Conservation (phyloP, 345 rosid genomes). For the Pistacia vera region DNA sequence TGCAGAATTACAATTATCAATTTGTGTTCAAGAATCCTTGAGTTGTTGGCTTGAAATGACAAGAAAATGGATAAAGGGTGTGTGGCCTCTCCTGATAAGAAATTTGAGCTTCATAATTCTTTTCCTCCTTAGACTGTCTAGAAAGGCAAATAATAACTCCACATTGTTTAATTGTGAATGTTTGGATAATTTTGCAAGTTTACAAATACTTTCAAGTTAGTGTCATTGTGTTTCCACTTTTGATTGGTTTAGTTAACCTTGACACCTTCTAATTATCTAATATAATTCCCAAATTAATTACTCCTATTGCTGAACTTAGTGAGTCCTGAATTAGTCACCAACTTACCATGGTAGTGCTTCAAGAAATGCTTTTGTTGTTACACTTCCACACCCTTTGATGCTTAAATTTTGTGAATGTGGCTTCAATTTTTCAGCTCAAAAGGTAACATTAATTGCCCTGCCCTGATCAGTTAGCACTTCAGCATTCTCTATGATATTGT, state of each 20-base stretch:
- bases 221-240: not conserved
- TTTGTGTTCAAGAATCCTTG: too few relatives aligned
- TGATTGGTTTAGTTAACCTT: not conserved
- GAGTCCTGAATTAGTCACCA: not conserved
- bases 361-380: not conserved
- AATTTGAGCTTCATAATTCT: not conserved
- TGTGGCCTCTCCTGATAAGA: not conserved
- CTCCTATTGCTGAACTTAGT: not conserved
- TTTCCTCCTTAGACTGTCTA: not conserved
- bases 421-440: not conserved
- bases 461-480: not conserved
- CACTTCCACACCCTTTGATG: not conserved
- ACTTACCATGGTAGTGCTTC: not conserved
- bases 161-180: not conserved
- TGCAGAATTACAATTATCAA: too few relatives aligned
- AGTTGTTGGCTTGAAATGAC: too few relatives aligned
- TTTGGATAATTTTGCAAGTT: not conserved
- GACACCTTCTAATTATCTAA: not conserved
- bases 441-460: not conserved
- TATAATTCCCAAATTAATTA: conserved; percentile 1
- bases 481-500: not conserved
- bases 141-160: not conserved
- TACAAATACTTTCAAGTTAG: conserved; percentile 6
- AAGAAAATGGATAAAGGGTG: not conserved
- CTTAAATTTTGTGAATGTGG: not conserved